These are phyloP conservation scores for Phytophthora chlamydospora DNA, from an alignment of 352 stramenopile genomes.

Conservation along the genomic window DNA sequence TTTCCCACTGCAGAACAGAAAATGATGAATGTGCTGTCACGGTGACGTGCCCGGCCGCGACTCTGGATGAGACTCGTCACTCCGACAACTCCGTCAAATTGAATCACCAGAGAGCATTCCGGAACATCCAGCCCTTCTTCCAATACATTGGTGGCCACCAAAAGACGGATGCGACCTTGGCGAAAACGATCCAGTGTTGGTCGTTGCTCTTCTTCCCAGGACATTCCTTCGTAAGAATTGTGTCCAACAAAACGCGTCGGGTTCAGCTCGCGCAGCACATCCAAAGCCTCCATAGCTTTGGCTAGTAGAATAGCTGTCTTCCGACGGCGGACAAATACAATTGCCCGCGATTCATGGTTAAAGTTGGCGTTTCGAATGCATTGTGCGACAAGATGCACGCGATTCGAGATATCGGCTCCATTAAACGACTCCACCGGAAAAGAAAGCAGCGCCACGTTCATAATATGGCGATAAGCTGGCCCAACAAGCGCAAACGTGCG, in stretches of 20 bases:
- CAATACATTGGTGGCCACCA: conserved; percentile 82
- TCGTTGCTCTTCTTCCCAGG: conserved; percentile 79
- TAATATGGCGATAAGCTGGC: conserved; percentile 31
- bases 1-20: conserved; percentile 57
- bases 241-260: conserved; percentile 81
- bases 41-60: conserved; percentile 63
- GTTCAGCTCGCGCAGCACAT: conserved; percentile 59
- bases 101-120: conserved; percentile 79
- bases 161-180: conserved; percentile 64
- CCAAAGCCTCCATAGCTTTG: conserved; percentile 67
- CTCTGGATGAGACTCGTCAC: conserved; percentile 85
- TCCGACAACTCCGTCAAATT: conserved; percentile 72
- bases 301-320: conserved; percentile 74
- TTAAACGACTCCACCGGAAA: conserved; percentile 37
- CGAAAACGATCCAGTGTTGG: conserved; percentile 74
- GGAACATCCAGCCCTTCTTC: conserved; percentile 83
- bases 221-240: conserved; percentile 85
- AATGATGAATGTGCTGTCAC: conserved; percentile 70
- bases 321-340: conserved; percentile 78
- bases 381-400: conserved; percentile 57
- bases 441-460: conserved; percentile 35
- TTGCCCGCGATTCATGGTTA: conserved; percentile 65
- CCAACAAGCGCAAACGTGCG: conserved; percentile 44
- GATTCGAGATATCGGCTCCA: conserved; percentile 52
- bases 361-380: conserved; percentile 54